Evolutionary conservation across 108 stramenopile genomes (phyloP).

Genomic region (Cyclotella cryptica): DNA sequence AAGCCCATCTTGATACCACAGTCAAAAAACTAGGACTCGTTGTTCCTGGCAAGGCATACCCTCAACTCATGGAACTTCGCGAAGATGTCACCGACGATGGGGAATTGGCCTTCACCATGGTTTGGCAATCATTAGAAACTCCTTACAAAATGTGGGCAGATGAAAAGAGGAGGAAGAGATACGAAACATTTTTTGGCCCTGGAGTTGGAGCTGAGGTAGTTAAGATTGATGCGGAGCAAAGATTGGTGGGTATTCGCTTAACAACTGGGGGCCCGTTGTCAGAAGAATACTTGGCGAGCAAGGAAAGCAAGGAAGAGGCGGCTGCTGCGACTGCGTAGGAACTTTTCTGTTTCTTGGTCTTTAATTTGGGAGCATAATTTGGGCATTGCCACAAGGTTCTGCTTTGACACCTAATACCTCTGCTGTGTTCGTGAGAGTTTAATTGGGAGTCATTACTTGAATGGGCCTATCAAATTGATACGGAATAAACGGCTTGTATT

Average conservation of each 20-base stretch:
- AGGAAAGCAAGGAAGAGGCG: slow-evolving; percentile 16
- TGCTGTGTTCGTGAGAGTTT: background rate
- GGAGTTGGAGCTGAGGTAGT: slow-evolving; percentile 90
- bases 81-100: slow-evolving; percentile 77
- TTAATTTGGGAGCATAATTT: background rate
- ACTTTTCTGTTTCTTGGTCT: background rate
- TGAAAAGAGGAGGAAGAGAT: slow-evolving; percentile 89
- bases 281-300: slow-evolving; percentile 47
- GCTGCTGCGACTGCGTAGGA: slow-evolving; percentile 8
- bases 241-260: slow-evolving; percentile 92
- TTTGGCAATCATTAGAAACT: slow-evolving; percentile 93
- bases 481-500: background rate
- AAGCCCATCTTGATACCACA: slow-evolving; percentile 98
- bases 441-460: too few relatives aligned
- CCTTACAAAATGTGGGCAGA: slow-evolving; percentile 99
- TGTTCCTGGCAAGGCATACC: slow-evolving; percentile 93
- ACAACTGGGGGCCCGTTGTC: slow-evolving; percentile 71
- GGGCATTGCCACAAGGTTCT: background rate
- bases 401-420: background rate
- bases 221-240: slow-evolving; percentile 93
- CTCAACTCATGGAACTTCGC: slow-evolving; percentile 90
- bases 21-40: slow-evolving; percentile 95
- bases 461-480: too few relatives aligned
- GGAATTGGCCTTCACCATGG: slow-evolving; percentile 91
- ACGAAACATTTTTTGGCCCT: slow-evolving; percentile 95